Base-by-base conservation (phyloP, 176 grass and related monocot species). In the Thalia dealbata region DNA sequence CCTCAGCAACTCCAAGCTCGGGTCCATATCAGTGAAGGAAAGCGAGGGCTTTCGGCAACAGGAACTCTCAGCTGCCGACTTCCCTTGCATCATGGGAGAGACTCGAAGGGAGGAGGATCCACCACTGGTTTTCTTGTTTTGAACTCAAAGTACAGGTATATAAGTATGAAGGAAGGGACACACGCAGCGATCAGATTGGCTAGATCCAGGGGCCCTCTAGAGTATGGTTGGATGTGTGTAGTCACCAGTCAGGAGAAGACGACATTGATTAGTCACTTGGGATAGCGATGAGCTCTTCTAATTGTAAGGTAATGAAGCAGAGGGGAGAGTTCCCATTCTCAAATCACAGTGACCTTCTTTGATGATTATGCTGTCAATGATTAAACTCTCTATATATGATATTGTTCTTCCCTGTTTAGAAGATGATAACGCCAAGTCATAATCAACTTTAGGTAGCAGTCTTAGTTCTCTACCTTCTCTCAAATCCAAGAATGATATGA, bases 1-100 rank as follows among this genome's bases (percentile, higher is more conserved):
- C 7, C 23, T 62, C 50, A 68, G 30, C 48, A 78, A 13, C 42
- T 61, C 72, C 72, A 60, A 43, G 72, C 72, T 42, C 16, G 72
- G 55, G 12, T 74, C 54, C 55, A 74, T 60, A 24, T 74, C 72
- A 29, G 25, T 61, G 55, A 74, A 74, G n/a, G 55, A 21, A 52
- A 25, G 55, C 22, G 55, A 43, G 55, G 54, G 21, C 23, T 72
- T 72, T 28, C 27, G 45, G 35, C 32, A 60, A 14, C 11, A 45
- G 26, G 25, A 44, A 24, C 14, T 60, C 10, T 74, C 72, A 30
- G 23, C 29, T 18, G 58, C 29, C 10, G 58, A 43, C 29, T 61
- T 54, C 35, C 19, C 54, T 52, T 60, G 60, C 54, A 23, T 16
- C 2, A 22, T 4, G 4, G 32, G 4, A 4, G 32, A 38, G 32